phyloP scores from a whole-genome alignment of 805 yeast genomes.

The Kockiozyma suomiensis region DNA sequence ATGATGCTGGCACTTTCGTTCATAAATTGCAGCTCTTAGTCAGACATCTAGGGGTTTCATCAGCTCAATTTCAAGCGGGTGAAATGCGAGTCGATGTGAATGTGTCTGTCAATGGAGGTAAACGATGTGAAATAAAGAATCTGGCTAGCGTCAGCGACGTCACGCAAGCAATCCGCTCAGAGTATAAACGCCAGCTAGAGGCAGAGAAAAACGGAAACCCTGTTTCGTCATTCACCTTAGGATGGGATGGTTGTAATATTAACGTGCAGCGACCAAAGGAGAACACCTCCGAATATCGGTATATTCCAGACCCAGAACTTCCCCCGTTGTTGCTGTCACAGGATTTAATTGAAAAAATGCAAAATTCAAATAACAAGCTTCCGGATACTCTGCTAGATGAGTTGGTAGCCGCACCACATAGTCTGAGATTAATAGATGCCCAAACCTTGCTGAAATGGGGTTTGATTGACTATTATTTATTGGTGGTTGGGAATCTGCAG shows the following conservation, averaged over 20 bases:
- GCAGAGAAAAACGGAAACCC: slow-evolving; percentile 48
- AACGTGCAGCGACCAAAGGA: slow-evolving; percentile 74
- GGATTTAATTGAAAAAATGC: slow-evolving; percentile 38
- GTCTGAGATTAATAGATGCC: slow-evolving; percentile 72
- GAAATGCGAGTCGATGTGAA: slow-evolving; percentile 95
- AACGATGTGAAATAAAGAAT: slow-evolving; percentile 87
- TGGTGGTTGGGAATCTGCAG: slow-evolving; percentile 44
- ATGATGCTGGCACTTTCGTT: slow-evolving; percentile 75
- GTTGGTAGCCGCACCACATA: slow-evolving; percentile 55
- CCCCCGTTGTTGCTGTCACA: slow-evolving; percentile 57
- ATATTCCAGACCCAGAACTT: slow-evolving; percentile 92
- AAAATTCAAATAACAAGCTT: slow-evolving; percentile 50
- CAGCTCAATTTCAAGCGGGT: slow-evolving; percentile 92
- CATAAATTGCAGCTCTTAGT: slow-evolving; percentile 77
- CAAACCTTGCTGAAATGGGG: slow-evolving; percentile 59
- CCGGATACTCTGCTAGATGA: slow-evolving; percentile 61
- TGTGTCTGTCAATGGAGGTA: slow-evolving; percentile 65
- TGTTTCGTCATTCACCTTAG: slow-evolving; percentile 70
- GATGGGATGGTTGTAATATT: slow-evolving; percentile 85
- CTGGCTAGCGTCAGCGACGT: slow-evolving; percentile 83
- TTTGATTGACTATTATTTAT: slow-evolving; percentile 56
- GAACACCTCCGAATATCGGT: slow-evolving; percentile 81
- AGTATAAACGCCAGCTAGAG: slow-evolving; percentile 61
- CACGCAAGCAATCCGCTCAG: slow-evolving; percentile 63
- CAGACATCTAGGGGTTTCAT: slow-evolving; percentile 68